Evolutionary conservation across 805 yeast species (phyloP), one percentile per base, ranked within the genome.

Genomic region (Kregervanrija pseudodelftensis): DNA sequence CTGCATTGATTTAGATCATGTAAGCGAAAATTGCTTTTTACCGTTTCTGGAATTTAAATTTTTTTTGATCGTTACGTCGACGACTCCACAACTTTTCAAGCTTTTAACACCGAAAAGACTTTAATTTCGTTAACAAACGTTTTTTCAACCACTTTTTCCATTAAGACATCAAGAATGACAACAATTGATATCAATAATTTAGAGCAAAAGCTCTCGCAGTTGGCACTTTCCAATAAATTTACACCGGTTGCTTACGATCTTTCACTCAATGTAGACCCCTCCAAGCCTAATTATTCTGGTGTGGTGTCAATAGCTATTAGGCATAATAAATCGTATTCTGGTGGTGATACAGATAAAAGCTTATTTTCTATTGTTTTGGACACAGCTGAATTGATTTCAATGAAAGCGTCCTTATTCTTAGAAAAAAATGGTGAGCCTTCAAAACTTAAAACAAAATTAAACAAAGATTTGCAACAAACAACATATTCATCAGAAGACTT

Each of bases 241-340:
- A 42, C 67, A 5, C 79, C 80, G 7, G 36, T 48, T 11, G 49
- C 53, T 10, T 75, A 75, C 52, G 63, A 58, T 13, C 58, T 74
- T 33, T 45, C 53, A 3, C 44, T 74, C 12, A 55, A 51, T 16
- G 50, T 75, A 34, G 56, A 59, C 47, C 72, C 70, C 34, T 30
- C 54, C 8, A 74, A 70, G 56, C 74, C 78, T 30, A 75, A 74
- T 52, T 75, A 70, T 50, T 49, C 56, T 5, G 79, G 78, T 30
- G 49, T 54, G 13, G 58, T 68, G 4, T 41, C 52, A n/a, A 59
- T 73, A 22, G 60, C 65, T 3, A 52, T 69, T 0, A 39, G 48
- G 14, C 71, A 69, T 43, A 34, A 44, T 7, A 49, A 49, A 15
- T 54, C 22, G 35, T 15, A 45, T 5, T 43, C 39, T 30, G 37